Conservation (phyloP, 805 yeast genomes). For the Candida qinlingensis region DNA sequence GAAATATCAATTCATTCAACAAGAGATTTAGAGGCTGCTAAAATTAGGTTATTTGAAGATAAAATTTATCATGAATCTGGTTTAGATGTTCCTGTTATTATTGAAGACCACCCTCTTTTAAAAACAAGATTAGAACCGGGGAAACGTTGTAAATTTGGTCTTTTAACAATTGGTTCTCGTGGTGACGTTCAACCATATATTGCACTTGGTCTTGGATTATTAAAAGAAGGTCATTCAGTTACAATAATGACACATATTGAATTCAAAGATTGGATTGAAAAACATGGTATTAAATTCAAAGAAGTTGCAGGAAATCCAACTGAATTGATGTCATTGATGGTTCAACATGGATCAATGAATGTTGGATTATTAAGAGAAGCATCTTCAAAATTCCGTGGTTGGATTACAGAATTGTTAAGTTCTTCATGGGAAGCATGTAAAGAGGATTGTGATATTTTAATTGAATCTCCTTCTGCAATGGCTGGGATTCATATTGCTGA, state of each 20-base stretch:
- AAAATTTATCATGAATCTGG: conserved; percentile 56
- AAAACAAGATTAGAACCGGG: conserved; percentile 49
- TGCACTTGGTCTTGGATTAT: conserved; percentile 76
- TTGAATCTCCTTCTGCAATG: conserved; percentile 96
- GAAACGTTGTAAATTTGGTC: conserved; percentile 51
- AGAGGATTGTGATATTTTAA: conserved; percentile 69
- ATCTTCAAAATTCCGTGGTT: conserved; percentile 64
- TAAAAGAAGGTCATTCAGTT: conserved; percentile 77
- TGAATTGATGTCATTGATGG: conserved; percentile 88
- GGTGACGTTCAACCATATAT: conserved; percentile 98
- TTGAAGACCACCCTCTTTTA: conserved; percentile 58
- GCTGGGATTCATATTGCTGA: conserved; percentile 95
- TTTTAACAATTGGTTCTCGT: conserved; percentile 88
- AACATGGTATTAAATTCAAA: conserved; percentile 61
- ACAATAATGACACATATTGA: conserved; percentile 84
- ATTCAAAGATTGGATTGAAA: conserved; percentile 67
- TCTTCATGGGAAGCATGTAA: conserved; percentile 82
- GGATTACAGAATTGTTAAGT: conserved; percentile 71
- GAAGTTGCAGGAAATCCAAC: conserved; percentile 91
- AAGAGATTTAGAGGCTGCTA: conserved; percentile 44
- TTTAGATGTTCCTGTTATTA: conserved; percentile 58
- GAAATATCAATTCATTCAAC: conserved; percentile 16
- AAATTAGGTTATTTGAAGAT: conserved; percentile 63
- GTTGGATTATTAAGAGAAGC: conserved; percentile 83
- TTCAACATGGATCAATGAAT: conserved; percentile 81